Base-by-base conservation (phyloP, 2,329 filamentous ascomycete species). In the Pyrenochaeta sp. region DNA sequence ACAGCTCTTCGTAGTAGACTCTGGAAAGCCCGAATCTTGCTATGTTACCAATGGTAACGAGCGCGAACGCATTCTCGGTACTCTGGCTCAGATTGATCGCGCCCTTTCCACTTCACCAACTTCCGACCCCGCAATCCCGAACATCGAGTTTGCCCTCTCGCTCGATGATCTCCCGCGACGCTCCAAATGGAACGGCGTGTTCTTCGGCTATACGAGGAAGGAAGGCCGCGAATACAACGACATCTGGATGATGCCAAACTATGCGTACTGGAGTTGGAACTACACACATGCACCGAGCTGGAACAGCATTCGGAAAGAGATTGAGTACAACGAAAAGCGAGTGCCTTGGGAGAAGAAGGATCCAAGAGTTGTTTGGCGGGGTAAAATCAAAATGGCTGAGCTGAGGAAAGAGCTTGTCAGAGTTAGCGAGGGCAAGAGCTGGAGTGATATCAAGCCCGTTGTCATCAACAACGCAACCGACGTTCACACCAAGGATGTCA, bases 211-310 rank as follows among this genome's bases (percentile, higher is more conserved):
- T 41, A 68, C 65, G 6, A 52, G 63, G 19, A 62, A 67, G 39
- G 62, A 67, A 26, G 46, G 34, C 1, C 44, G 34, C 11, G 55
- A 61, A 21, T 68, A 68, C 32, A 46, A 61, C 27, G 58, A 68
- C 34, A 60, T 67, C 27, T 68, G 65, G 65, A 56, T 68, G 51
- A 67, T 68, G 60, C 65, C 65, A 17, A 67, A 68, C 48, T 68
- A 66, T 36, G 64, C 62, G 8, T 68, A 66, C 46, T 68, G 65
- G 65, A 60, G 58, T 19, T 68, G 65, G 65, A 68, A 67, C 49
- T 67, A 67, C 28, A 68, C 65, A 2, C 62, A 67, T 39, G 65
- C 63, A 7, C 65, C 65, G 2, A 66, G 62, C 28, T 68, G 63
- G 63, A 66, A 68, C 37, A 66, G 62, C 45, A 67, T 68, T 23